phyloP scores from a whole-genome alignment of 805 yeast species.

The Schwanniomyces vanrijiae region DNA sequence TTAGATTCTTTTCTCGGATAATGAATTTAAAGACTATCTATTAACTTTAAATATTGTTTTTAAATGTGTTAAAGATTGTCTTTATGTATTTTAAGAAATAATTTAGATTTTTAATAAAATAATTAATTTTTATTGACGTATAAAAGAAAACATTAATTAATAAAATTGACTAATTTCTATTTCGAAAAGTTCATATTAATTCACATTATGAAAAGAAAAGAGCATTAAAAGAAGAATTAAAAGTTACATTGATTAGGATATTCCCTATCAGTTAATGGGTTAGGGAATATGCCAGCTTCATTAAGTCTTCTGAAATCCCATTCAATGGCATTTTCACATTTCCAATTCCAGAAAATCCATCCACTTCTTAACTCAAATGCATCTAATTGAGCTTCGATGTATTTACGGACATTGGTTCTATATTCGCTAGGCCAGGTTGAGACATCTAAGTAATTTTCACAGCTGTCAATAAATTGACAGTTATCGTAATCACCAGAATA shows the following conservation, averaged over 20 bases:
- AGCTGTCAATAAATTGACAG: slow-evolving; percentile 55
- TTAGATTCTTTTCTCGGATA: slow-evolving; percentile 59
- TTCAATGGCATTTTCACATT: slow-evolving; percentile 78
- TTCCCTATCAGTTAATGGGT: slow-evolving; percentile 68
- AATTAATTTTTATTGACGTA: not conserved
- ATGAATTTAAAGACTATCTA: slow-evolving; percentile 54
- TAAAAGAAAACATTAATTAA: not conserved
- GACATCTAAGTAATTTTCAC: slow-evolving; percentile 39
- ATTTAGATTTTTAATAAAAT: not conserved
- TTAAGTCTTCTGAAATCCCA: slow-evolving; percentile 78
- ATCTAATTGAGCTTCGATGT: slow-evolving; percentile 88
- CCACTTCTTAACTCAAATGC: slow-evolving; percentile 72
- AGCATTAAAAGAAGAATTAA: slow-evolving; percentile 7
- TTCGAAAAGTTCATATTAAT: not conserved
- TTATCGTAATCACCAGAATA: slow-evolving; percentile 61
- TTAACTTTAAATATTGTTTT: slow-evolving; percentile 43
- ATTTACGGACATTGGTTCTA: slow-evolving; percentile 60
- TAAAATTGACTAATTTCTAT: not conserved
- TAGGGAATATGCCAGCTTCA: slow-evolving; percentile 68
- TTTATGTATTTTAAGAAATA: no score
- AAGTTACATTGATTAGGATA: slow-evolving; percentile 67
- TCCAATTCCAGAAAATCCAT: slow-evolving; percentile 95
- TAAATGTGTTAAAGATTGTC: slow-evolving; percentile 11
- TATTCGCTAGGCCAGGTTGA: slow-evolving; percentile 59
- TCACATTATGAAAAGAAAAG: not conserved